phyloP scores from a whole-genome alignment of 306 rosid species.

The Rubus parviflorus region DNA sequence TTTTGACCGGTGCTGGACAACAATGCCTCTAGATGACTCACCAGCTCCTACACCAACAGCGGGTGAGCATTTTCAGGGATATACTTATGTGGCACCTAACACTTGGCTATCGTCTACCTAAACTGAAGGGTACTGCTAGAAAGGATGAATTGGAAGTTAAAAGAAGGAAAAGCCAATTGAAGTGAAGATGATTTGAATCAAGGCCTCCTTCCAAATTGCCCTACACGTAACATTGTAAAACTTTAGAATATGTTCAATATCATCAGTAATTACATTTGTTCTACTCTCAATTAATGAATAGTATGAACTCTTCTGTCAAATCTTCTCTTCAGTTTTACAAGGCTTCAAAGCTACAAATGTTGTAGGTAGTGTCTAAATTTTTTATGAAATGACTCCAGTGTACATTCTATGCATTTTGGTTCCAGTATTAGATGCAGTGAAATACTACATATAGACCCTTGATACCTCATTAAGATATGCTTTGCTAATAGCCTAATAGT shows the following conservation, averaged over 20 bases:
- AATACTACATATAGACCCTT: no score
- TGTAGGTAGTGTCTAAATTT: no score
- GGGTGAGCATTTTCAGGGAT: conserved; percentile 87
- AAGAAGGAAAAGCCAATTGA: background rate
- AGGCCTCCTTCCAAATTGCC: background rate
- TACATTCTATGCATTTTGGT: no score
- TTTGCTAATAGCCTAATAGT: no score
- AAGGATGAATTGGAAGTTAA: background rate
- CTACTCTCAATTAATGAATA: conserved; percentile 4
- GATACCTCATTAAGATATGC: no score
- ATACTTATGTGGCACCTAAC: conserved; percentile 75
- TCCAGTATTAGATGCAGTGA: no score
- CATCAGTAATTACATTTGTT: conserved; percentile 22
- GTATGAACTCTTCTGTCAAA: no score
- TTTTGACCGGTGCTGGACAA: conserved; percentile 90
- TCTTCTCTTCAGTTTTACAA: no score
- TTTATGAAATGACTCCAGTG: no score
- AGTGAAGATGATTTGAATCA: background rate
- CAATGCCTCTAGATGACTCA: conserved; percentile 82
- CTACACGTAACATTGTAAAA: background rate
- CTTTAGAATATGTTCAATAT: background rate
- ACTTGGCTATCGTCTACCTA: conserved; percentile 80
- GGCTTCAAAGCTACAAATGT: no score
- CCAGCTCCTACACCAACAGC: conserved; percentile 89
- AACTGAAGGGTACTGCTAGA: conserved; percentile 25